These are phyloP conservation scores for Alternaria conjuncta DNA, from an alignment of 2,329 filamentous ascomycete species.

Conservation along the genomic window DNA sequence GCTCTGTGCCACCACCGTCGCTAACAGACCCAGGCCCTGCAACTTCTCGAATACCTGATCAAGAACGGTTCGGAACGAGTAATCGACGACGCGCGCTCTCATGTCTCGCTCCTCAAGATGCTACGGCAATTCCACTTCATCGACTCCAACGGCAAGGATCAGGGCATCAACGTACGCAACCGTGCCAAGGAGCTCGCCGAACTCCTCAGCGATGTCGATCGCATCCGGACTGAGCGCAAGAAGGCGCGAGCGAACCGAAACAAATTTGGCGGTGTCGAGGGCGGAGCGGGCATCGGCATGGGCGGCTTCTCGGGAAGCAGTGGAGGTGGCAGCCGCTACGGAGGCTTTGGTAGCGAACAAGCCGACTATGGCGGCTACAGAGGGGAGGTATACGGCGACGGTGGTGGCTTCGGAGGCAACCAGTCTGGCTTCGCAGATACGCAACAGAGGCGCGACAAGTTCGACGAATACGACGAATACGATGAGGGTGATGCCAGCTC, in stretches of 20 bases:
- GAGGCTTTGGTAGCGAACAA: conserved; percentile 79
- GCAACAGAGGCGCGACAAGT: conserved; percentile 72
- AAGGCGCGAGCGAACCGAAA: conserved; percentile 89
- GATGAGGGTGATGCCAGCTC: conserved; percentile 72
- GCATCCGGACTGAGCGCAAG: conserved; percentile 77
- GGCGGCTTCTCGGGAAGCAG: conserved; percentile 62
- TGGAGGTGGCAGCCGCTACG: conserved; percentile 67
- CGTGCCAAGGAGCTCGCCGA: conserved; percentile 94
- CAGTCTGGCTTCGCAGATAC: conserved; percentile 69
- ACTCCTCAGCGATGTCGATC: conserved; percentile 88
- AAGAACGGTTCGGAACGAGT: conserved; percentile 98
- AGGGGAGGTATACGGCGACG: conserved; percentile 88
- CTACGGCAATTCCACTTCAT: conserved; percentile 98
- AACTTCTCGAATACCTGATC: conserved; percentile 94
- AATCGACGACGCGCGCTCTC: conserved; percentile 94
- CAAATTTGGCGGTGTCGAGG: conserved; percentile 95
- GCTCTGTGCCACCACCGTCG: background rate
- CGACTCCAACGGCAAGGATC: conserved; percentile 94
- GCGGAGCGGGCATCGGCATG: conserved; percentile 68
- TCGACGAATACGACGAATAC: conserved; percentile 97
- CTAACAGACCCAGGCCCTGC: conserved; percentile 65
- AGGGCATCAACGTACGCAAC: conserved; percentile 97
- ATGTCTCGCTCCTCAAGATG: conserved; percentile 97
- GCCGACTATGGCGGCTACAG: conserved; percentile 71
- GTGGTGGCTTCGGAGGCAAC: conserved; percentile 88